phyloP scores from a whole-genome alignment of 1,284 basidiomycete genomes.

The Kalmanozyma brasiliensis region DNA sequence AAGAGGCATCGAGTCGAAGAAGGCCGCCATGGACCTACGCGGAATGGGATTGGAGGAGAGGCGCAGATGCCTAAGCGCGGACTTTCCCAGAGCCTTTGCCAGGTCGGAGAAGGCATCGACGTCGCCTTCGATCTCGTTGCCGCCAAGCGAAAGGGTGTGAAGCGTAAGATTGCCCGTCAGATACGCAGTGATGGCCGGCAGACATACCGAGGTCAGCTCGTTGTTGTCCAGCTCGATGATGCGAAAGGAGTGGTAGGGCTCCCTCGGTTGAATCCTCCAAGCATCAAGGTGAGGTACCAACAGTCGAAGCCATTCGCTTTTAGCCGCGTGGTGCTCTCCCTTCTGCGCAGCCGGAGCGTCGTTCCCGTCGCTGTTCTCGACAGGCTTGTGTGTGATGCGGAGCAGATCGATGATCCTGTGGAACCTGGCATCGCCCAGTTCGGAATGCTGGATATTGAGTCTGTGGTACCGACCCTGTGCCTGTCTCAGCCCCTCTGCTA shows the following conservation, averaged over 20 bases:
- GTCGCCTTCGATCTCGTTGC: constrained; percentile 15
- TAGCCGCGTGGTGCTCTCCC: background rate
- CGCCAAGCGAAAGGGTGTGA: constrained; percentile 10
- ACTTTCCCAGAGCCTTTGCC: constrained; percentile 12
- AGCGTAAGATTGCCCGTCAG: constrained; percentile 16
- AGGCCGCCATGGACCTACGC: constrained; percentile 12
- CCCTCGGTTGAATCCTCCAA: background rate
- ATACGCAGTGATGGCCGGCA: constrained; percentile 17
- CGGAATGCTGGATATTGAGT: constrained; percentile 8
- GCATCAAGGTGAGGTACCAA: background rate
- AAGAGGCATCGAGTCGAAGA: constrained; percentile 30
- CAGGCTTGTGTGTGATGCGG: background rate
- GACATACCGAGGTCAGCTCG: constrained; percentile 14
- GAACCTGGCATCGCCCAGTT: constrained; percentile 14
- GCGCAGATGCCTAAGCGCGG: constrained; percentile 8
- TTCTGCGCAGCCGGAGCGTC: background rate
- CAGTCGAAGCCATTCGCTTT: constrained; percentile 1
- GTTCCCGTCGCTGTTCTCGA: background rate
- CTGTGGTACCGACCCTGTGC: constrained; percentile 18
- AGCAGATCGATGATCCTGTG: constrained; percentile 11
- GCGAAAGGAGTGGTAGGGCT: constrained; percentile 3
- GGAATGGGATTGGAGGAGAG: constrained; percentile 28
- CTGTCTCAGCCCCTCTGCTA: background rate
- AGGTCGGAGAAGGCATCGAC: background rate
- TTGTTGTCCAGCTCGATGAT: constrained; percentile 17